Percentiles rank a stretch among this genome's conserved stretches.
These are phyloP conservation scores for Cucurbita ficifolia DNA, from an alignment of 306 rosid species.

Conservation along the genomic window DNA sequence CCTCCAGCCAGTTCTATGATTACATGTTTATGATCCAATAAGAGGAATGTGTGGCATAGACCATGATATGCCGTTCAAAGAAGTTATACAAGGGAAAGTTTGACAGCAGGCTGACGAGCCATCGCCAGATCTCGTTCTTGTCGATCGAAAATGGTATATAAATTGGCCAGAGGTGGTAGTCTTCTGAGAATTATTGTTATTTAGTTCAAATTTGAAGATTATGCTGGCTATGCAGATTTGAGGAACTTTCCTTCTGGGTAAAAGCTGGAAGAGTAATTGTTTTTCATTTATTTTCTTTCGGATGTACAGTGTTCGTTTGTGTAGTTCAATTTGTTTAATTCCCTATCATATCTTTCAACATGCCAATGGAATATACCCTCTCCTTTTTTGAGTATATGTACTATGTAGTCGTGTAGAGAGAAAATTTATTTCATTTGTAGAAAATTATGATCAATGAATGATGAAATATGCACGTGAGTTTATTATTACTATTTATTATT, in stretches of 20 bases:
- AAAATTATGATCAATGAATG: neutral
- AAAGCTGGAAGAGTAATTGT: neutral
- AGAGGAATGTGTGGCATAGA: neutral
- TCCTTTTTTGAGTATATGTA: neutral
- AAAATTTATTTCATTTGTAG: neutral
- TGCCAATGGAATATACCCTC: neutral
- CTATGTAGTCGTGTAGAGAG: neutral
- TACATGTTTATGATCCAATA: neutral
- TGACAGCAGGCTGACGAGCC: neutral
- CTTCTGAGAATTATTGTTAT: too few relatives aligned
- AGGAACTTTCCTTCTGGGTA: neutral
- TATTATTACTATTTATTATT: too few relatives aligned
- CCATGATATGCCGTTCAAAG: neutral
- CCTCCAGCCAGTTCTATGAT: neutral
- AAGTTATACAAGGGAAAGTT: neutral
- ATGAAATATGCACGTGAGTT: neutral
- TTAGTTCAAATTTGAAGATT: neutral
- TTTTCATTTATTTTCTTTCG: neutral
- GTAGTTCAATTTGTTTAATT: neutral
- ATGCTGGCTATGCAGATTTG: neutral
- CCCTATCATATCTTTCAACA: neutral
- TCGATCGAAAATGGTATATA: neutral
- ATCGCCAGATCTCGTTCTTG: neutral
- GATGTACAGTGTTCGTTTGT: neutral
- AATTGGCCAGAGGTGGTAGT: neutral